A percentile compares a stretch with the other conserved stretches of the same genome.
phyloP scores from a whole-genome alignment of 1,284 basidiomycete genomes.

The Irpex rosettiformis region DNA sequence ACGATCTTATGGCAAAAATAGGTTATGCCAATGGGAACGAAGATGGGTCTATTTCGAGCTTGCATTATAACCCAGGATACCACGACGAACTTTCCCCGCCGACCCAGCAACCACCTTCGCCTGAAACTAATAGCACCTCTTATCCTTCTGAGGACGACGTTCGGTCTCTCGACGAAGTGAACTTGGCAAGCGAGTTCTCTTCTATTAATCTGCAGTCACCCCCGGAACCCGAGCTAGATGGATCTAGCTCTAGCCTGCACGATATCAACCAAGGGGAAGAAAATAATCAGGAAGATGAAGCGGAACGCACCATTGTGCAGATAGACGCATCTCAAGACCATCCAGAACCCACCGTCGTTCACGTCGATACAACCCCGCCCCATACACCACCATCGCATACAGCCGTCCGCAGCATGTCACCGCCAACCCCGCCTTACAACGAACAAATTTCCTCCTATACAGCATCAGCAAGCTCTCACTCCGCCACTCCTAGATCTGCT shows the following conservation, averaged over 20 bases:
- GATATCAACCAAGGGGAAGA: not conserved
- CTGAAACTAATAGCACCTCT: conserved; percentile 19
- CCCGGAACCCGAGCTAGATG: conserved; percentile 13
- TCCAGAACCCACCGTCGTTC: conserved; percentile 23
- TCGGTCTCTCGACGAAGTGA: conserved; percentile 28
- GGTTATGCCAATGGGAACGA: conserved; percentile 30
- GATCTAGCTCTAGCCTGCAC: not conserved
- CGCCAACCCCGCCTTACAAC: conserved; percentile 3
- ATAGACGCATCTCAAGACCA: conserved; percentile 41
- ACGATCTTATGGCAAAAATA: conserved; percentile 22
- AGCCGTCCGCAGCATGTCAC: conserved; percentile 3
- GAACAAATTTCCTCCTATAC: not conserved
- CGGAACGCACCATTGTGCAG: conserved; percentile 39
- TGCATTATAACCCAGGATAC: conserved; percentile 43
- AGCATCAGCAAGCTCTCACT: conserved; percentile 6
- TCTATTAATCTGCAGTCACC: conserved; percentile 35
- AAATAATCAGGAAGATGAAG: conserved; percentile 13
- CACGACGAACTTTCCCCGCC: conserved; percentile 23
- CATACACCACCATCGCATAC: conserved; percentile 4
- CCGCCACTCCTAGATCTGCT: conserved; percentile 15
- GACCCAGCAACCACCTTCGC: conserved; percentile 20
- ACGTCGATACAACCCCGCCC: conserved; percentile 15
- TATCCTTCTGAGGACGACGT: conserved; percentile 19
- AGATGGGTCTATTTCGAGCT: conserved; percentile 56
- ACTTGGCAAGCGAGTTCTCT: conserved; percentile 39